Evolutionary conservation across 2,329 filamentous ascomycete genomes (phyloP).

Genomic region (Monosporascus sp.): DNA sequence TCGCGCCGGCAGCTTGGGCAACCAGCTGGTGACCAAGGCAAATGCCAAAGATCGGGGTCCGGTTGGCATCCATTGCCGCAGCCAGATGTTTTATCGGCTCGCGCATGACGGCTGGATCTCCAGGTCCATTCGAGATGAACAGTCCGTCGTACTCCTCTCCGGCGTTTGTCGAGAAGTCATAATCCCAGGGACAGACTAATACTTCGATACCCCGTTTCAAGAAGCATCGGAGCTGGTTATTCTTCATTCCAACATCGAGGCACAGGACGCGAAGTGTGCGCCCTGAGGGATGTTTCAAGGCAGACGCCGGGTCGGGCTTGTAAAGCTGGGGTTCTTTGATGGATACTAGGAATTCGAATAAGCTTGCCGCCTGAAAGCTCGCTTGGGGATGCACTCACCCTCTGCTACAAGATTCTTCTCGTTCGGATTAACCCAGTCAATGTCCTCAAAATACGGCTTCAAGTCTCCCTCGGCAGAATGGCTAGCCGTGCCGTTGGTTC

Average conservation of each 20-base stretch:
- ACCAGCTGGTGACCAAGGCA: constrained; percentile 93
- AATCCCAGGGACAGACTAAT: constrained; percentile 91
- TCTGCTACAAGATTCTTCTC: constrained; percentile 87
- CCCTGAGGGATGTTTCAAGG: constrained; percentile 82
- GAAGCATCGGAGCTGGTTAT: constrained; percentile 93
- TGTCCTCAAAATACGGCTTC: constrained; percentile 63
- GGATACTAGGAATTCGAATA: constrained; percentile 62
- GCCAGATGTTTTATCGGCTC: constrained; percentile 75
- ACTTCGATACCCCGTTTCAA: constrained; percentile 89
- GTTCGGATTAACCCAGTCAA: constrained; percentile 92
- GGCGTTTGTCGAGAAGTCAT: constrained; percentile 74
- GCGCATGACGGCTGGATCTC: constrained; percentile 83
- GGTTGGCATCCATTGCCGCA: constrained; percentile 68
- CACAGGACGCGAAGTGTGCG: constrained; percentile 83
- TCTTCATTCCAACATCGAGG: constrained; percentile 96
- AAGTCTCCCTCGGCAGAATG: constrained; percentile 34
- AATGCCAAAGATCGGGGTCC: constrained; percentile 90
- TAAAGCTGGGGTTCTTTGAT: constrained; percentile 83
- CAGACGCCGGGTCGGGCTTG: constrained; percentile 63
- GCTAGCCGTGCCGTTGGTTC: constrained; percentile 35
- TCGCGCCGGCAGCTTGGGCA: constrained; percentile 78
- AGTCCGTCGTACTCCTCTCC: constrained; percentile 89
- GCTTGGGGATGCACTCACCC: constrained; percentile 58
- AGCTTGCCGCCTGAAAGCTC: constrained; percentile 27
- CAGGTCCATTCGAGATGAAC: constrained; percentile 96